Base-by-base conservation (phyloP, 768 basidiomycete genomes). In the Filobasidium wieringae region DNA sequence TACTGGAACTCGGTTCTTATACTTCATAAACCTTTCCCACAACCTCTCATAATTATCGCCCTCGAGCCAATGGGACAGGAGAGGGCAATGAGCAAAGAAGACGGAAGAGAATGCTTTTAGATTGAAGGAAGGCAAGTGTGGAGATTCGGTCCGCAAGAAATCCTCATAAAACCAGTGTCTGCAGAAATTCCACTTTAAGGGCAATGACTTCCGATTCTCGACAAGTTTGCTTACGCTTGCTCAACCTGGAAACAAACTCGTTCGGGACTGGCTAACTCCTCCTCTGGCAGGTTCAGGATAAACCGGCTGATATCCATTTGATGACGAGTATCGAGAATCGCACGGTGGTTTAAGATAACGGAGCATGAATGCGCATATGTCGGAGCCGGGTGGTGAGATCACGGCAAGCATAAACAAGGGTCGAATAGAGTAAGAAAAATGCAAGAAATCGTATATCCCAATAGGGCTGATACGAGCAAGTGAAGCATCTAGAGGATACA, bases 101-200 rank as follows among this genome's bases (percentile, higher is more conserved):
- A 87, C 85, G 51, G 86, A 85, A 30, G 90, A 93, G 76, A 99
- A 99, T 67, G 83, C 85, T 78, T 92, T 90, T 66, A 97, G 82
- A 17, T 85, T 82, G 60, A 90, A 78, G 0, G 90, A 86, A 0
- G 90, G 93, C 40, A 96, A 83, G 58, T 82, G 81, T 8, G 85
- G 84, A 57, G 90, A 87, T 74, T 87, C 82, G 71, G 92, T 90
- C 40, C 95, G 87, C 63, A 97, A 84, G 66, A 95, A 97, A 73
- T 99, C 95, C 78, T 97, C 95, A 68, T 99, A 99, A 74, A 88
- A 99, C 93, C 93, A 99, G 72, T 96, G 93, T n/a, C 92, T 95
- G 69, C 39, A 55, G 41, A 32, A 63, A 63, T 47, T 37, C n/a
- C 36, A 37, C 36, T 9, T 9, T 9, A 37, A 37, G 36, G 36